Evolutionary conservation across 2,329 filamentous ascomycete species (phyloP), one percentile per base, ranked within the genome.

Genomic region (Botrytis elliptica): DNA sequence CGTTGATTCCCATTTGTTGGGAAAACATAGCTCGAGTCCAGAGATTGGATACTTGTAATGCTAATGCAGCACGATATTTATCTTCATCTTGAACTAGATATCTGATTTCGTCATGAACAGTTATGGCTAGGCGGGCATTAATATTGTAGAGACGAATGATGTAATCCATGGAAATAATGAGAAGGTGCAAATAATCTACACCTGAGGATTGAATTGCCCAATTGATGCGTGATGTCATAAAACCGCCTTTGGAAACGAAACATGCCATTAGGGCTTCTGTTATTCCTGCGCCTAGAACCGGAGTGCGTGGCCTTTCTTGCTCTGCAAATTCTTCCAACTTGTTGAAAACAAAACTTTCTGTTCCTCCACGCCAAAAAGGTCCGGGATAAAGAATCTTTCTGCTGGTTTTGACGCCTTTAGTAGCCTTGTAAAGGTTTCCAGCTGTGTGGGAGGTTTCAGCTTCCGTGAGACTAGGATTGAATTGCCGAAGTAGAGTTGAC

Each of bases 151-250:
- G 92, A 2, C 94, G 89, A 71, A 91, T 91, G 4, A 99, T 87
- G 80, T 97, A 97, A 81, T 98, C 95, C 97, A 99, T 99, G 22
- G 90, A 88, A 4, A 98, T 89, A 76, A 99, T 94, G 29, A 99
- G 88, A 7, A 99, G 89, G 80, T 99, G 96, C 2, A 99, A 88
- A 82, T 99, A 99, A 82, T 99, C 97, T 6, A 98, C 95, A 8
- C 97, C 96, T 0, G 93, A 97, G 0, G 95, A 98, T 80, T 99
- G 96, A 78, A 99, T 98, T 4, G 96, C 96, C 96, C 96, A 99
- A 81, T 99, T 99, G 84, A 99, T 98, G 49, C 97, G 91, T 29
- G 93, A 97, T 1, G 96, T 98, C 84, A 99, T 91, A 84, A 97
- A 99, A 36, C 92, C 93, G 52, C 95, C 94, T 80, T 93, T 96